Evolutionary conservation across 116 monocot species (phyloP).

Genomic region (Posidonia oceanica): DNA sequence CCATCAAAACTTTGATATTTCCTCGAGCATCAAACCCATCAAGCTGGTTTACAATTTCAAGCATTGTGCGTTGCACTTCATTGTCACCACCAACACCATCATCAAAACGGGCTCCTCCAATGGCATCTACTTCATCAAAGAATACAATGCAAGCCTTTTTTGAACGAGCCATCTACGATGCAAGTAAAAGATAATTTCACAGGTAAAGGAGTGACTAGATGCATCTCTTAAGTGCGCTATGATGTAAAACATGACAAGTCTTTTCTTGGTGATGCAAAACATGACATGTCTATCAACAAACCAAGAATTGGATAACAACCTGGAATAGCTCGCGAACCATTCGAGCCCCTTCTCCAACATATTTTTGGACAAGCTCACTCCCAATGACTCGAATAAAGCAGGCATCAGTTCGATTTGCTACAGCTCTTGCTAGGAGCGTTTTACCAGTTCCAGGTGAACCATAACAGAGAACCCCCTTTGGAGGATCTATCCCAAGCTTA

Average conservation of each 20-base stretch:
- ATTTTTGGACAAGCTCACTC: no score
- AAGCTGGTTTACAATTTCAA: conserved; percentile 92
- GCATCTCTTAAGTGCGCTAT: conserved; percentile 92
- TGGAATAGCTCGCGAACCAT: conserved; percentile 98
- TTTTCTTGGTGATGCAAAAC: no score
- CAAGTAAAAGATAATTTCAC: conserved; percentile 24
- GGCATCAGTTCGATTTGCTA: conserved; percentile 96
- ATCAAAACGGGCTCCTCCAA: conserved; percentile 97
- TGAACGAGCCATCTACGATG: conserved; percentile 94
- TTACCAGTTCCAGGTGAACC: conserved; percentile 92
- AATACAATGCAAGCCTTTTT: conserved; percentile 47
- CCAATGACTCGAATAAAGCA: no score
- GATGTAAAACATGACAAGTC: neutral
- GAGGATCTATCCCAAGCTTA: conserved; percentile 92
- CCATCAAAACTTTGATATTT: conserved; percentile 90
- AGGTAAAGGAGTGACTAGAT: conserved; percentile 27
- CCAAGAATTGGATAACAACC: conserved; percentile 14
- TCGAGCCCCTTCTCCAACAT: conserved; percentile 95
- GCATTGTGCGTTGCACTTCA: conserved; percentile 95
- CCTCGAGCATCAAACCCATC: conserved; percentile 93
- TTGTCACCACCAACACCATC: conserved; percentile 97
- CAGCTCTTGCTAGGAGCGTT: conserved; percentile 89
- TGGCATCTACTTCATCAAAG: conserved; percentile 91
- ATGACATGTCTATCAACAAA: no score
- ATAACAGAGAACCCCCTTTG: conserved; percentile 93